phyloP scores from a whole-genome alignment of 225 moss, liverwort and hornwort species.

The Physcomitrellopsis africana region DNA sequence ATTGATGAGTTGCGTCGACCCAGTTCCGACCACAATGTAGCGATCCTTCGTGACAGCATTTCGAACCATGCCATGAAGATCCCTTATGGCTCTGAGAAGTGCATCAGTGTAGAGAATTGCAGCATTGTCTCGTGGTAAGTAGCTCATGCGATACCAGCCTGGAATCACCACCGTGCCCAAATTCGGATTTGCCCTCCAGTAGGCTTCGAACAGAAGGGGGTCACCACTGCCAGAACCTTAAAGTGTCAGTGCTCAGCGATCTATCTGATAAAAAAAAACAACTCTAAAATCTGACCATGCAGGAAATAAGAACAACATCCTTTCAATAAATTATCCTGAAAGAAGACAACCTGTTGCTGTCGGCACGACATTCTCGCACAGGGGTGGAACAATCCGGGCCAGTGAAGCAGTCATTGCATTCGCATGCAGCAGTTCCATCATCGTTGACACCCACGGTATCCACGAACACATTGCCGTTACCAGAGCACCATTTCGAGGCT shows the following conservation, averaged over 20 bases:
- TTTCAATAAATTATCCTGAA: neutral
- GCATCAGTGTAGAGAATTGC: conserved; percentile 9
- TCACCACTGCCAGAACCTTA: conserved; percentile 55
- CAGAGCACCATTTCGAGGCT: conserved; percentile 55
- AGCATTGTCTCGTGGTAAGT: neutral
- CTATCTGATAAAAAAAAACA: neutral
- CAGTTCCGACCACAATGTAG: conserved; percentile 42
- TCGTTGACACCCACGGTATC: conserved; percentile 41
- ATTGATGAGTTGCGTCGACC: conserved; percentile 58
- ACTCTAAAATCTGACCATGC: neutral
- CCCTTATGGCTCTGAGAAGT: conserved; percentile 43
- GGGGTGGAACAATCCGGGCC: conserved; percentile 57
- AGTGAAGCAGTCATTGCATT: conserved; percentile 61
- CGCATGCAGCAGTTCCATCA: conserved; percentile 53
- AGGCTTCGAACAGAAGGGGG: conserved; percentile 58
- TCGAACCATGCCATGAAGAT: conserved; percentile 54
- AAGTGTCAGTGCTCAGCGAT: neutral
- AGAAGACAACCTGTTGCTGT: conserved; percentile 40
- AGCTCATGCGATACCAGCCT: conserved; percentile 76
- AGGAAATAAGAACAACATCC: neutral
- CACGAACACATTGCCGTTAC: conserved; percentile 61
- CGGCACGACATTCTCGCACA: conserved; percentile 44
- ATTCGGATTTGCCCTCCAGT: conserved; percentile 64
- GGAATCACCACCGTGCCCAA: conserved; percentile 59
- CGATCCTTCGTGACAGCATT: conserved; percentile 67